A percentile compares a stretch with the other conserved stretches of the same genome.
These are phyloP conservation scores for Rhypophila decipiens DNA, from an alignment of 495 filamentous ascomycete species.

Conservation along the genomic window DNA sequence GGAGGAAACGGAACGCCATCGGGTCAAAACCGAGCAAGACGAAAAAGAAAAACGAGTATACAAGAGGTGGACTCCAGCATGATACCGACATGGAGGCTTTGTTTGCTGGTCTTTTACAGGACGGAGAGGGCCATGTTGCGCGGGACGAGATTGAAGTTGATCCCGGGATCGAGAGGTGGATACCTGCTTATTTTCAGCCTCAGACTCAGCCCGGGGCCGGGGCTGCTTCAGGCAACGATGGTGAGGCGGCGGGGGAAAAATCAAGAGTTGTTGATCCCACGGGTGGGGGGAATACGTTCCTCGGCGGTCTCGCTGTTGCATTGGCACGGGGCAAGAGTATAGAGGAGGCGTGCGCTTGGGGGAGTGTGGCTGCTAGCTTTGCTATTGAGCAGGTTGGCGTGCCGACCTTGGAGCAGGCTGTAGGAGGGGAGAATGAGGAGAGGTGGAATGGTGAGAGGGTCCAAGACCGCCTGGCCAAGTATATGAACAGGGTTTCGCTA, in stretches of 20 bases:
- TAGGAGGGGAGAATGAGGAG: slow-evolving; percentile 50
- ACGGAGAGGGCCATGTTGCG: slow-evolving; percentile 46
- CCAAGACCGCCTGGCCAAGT: slow-evolving; percentile 47
- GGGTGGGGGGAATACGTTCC: slow-evolving; percentile 90
- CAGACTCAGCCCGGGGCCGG: not conserved
- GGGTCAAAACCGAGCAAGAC: slow-evolving; percentile 4
- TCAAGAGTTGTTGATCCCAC: slow-evolving; percentile 75
- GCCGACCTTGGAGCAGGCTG: slow-evolving; percentile 44
- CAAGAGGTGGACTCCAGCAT: slow-evolving; percentile 37
- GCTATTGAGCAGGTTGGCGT: slow-evolving; percentile 91
- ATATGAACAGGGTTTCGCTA: slow-evolving; percentile 26
- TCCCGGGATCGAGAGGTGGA: slow-evolving; percentile 49
- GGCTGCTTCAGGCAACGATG: not conserved
- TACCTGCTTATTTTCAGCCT: slow-evolving; percentile 46
- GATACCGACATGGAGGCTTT: slow-evolving; percentile 50
- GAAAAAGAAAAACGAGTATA: slow-evolving; percentile 34
- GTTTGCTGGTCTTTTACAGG: slow-evolving; percentile 44
- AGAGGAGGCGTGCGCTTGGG: slow-evolving; percentile 67
- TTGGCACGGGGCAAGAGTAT: slow-evolving; percentile 57
- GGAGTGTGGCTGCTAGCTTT: slow-evolving; percentile 83
- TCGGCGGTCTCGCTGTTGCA: slow-evolving; percentile 76
- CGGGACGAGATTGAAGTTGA: slow-evolving; percentile 53
- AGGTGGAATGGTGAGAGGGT: slow-evolving; percentile 69
- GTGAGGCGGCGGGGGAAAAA: slow-evolving; percentile 32
- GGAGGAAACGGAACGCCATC: slow-evolving; percentile 26